Percentiles rank a stretch among this genome's conserved stretches.
phyloP scores from a whole-genome alignment of 192 early-diverging fungal species.

The Coemansia umbellata region DNA sequence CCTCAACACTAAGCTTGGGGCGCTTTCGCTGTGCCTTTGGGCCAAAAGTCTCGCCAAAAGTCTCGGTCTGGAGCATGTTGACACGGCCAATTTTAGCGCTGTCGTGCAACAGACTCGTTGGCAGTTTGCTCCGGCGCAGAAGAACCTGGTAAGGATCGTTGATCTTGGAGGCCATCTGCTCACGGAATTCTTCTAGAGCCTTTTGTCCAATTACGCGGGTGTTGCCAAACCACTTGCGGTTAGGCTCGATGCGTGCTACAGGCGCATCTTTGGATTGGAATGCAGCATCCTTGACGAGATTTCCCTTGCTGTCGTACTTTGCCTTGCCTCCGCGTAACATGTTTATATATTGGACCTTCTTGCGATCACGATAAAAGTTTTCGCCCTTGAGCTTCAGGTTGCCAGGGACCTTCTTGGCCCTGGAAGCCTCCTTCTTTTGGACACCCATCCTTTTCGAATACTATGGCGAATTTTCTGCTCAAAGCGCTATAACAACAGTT shows the following conservation, averaged over 20 bases:
- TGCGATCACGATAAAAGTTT: constrained; percentile 98
- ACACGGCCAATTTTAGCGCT: constrained; percentile 68
- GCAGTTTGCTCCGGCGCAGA: constrained; percentile 90
- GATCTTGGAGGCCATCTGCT: constrained; percentile 77
- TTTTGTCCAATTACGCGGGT: constrained; percentile 96
- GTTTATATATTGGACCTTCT: constrained; percentile 87
- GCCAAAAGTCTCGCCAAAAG: constrained; percentile 91
- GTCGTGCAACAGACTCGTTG: constrained; percentile 84
- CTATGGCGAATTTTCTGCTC: background rate
- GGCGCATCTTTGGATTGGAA: constrained; percentile 80
- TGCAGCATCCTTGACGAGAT: constrained; percentile 85
- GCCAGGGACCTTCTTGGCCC: constrained; percentile 49
- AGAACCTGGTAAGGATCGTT: constrained; percentile 97
- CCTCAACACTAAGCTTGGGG: constrained; percentile 75
- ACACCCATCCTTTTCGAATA: constrained; percentile 25
- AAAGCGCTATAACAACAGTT: too few species aligned
- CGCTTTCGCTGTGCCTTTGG: constrained; percentile 91
- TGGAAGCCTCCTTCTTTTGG: constrained; percentile 51
- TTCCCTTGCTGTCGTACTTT: constrained; percentile 78
- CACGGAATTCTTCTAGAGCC: constrained; percentile 87
- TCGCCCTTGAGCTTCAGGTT: constrained; percentile 90
- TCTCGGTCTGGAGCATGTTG: constrained; percentile 93
- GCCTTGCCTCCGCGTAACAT: constrained; percentile 90
- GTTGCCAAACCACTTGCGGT: constrained; percentile 98
- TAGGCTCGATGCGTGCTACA: constrained; percentile 83